Percentiles rank a stretch among this genome's conserved stretches.
Evolutionary conservation across 495 filamentous ascomycete species (phyloP).

Genomic region (Parmelia sp.): DNA sequence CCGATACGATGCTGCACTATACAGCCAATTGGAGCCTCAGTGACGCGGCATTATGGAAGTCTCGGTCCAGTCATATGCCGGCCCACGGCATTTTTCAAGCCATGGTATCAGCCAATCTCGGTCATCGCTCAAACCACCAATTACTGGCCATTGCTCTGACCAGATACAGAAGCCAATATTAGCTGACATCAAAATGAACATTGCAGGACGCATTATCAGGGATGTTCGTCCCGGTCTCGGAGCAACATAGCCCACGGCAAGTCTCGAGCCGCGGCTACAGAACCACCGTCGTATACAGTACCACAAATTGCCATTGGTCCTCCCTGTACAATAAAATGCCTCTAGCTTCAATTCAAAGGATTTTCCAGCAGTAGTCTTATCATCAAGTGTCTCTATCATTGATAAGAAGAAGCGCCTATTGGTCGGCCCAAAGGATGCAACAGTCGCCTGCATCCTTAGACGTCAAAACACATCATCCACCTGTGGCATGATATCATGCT

Average conservation of each 20-base stretch:
- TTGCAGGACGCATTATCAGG: not conserved
- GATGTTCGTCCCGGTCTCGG: not conserved
- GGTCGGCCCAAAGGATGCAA: not conserved
- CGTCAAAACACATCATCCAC: not conserved
- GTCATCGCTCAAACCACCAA: not conserved
- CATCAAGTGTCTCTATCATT: not conserved
- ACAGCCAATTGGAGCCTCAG: not conserved
- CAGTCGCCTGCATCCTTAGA: not conserved
- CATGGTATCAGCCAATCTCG: not conserved
- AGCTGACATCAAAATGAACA: not conserved
- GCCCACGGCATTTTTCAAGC: not conserved
- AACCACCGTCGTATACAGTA: not conserved
- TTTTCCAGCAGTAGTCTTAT: not conserved
- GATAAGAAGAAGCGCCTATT: not conserved
- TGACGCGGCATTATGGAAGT: not conserved
- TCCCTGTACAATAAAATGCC: not conserved
- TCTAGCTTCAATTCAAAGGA: not conserved
- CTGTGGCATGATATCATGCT: not conserved
- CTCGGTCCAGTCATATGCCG: not conserved
- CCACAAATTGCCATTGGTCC: not conserved
- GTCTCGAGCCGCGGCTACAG: not conserved
- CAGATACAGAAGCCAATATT: not conserved
- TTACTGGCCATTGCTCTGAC: not conserved
- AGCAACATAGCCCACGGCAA: not conserved
- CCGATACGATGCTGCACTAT: not conserved